A percentile compares a stretch with the other conserved stretches of the same genome.
phyloP scores from a whole-genome alignment of 129 eudicot species.

The Cynara cardunculus region DNA sequence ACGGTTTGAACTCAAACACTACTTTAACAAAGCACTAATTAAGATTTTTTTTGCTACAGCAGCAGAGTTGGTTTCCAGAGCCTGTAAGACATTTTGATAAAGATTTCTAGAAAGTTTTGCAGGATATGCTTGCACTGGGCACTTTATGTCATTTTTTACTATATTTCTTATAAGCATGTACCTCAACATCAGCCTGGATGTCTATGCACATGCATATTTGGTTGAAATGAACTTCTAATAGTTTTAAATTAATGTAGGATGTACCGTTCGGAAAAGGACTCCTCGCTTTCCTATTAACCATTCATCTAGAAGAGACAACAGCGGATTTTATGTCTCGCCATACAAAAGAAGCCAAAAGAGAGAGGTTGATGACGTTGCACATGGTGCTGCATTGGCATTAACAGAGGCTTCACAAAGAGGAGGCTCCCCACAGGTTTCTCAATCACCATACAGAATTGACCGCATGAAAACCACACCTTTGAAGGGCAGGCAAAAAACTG shows the following conservation, averaged over 20 bases:
- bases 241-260: slow-evolving; percentile 25
- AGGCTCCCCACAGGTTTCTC: slow-evolving; percentile 41
- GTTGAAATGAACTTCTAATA: neutral
- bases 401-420: slow-evolving; percentile 53
- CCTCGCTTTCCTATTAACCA: slow-evolving; percentile 53
- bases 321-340: slow-evolving; percentile 28
- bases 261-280: slow-evolving; percentile 56
- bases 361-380: slow-evolving; percentile 39
- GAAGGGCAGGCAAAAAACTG: slow-evolving; percentile 31
- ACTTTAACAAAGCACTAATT: neutral
- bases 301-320: slow-evolving; percentile 32
- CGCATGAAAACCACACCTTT: slow-evolving; percentile 31
- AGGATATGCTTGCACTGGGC: neutral
- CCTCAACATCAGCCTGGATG: neutral
- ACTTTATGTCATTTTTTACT: neutral
- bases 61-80: neutral
- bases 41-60: neutral
- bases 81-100: neutral
- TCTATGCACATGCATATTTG: neutral
- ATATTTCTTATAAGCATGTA: neutral
- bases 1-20: neutral
- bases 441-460: slow-evolving; percentile 29
- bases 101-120: neutral
- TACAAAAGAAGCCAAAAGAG: slow-evolving; percentile 30
- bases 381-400: slow-evolving; percentile 44